phyloP scores from a whole-genome alignment of 164 flowering plant genomes.

The Echeveria elegans region DNA sequence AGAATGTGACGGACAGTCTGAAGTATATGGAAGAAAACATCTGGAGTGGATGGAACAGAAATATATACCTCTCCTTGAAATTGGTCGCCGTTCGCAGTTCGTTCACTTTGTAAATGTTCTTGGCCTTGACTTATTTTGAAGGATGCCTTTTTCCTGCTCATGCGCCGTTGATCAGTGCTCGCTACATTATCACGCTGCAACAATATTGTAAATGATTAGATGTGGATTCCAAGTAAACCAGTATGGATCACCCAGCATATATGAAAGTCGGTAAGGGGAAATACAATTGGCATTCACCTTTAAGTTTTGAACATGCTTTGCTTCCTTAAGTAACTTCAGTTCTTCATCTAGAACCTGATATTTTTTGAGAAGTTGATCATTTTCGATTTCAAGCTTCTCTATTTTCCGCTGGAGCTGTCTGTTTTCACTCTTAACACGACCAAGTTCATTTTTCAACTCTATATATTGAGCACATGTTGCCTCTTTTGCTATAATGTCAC shows the following conservation, averaged over 20 bases:
- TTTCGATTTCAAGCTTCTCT: conserved; percentile 50
- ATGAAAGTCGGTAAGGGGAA: not conserved
- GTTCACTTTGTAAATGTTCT: not conserved
- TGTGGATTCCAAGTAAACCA: not conserved
- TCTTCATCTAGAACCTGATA: conserved; percentile 40
- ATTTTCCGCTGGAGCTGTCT: conserved; percentile 43
- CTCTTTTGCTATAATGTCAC: conserved; percentile 42
- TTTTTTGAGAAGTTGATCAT: conserved; percentile 29
- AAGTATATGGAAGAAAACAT: not conserved
- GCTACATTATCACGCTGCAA: not conserved
- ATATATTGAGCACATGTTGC: conserved; percentile 38
- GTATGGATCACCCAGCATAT: not conserved
- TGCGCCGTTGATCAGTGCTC: not conserved
- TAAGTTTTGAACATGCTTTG: conserved; percentile 18
- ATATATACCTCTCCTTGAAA: not conserved
- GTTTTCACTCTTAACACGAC: conserved; percentile 35
- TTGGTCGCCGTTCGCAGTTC: not conserved
- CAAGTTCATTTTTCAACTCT: conserved; percentile 52
- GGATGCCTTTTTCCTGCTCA: not conserved
- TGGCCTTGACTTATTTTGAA: conserved; percentile 3
- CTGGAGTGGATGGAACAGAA: not conserved
- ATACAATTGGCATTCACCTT: conserved; percentile 10
- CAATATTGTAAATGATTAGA: not conserved
- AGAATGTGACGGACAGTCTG: not conserved
- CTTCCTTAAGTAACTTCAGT: conserved; percentile 32